Conservation (phyloP, 208 protist genomes). For the Balamuthia mandrillaris region DNA sequence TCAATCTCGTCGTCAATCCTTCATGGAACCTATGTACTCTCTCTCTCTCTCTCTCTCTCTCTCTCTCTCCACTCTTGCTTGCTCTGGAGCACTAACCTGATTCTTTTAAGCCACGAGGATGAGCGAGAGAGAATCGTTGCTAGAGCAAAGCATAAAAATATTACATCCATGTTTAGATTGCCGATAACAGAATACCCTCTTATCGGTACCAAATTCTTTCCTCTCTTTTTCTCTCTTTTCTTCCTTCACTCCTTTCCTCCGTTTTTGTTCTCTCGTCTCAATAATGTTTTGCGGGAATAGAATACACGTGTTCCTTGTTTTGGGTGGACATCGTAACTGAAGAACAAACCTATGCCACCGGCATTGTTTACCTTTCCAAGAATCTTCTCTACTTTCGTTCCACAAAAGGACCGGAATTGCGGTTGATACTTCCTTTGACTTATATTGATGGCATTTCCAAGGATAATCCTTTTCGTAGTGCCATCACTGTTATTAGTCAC, state of each 20-base stretch:
- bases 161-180: background rate
- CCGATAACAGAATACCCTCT: background rate
- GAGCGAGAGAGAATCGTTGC: too few species aligned
- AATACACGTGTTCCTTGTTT: background rate
- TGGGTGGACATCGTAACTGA: too few species aligned
- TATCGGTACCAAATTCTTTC: background rate
- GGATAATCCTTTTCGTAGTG: background rate
- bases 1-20: too few species aligned
- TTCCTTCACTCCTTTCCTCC: background rate
- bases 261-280: background rate
- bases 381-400: slow-evolving; percentile 3
- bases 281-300: background rate
- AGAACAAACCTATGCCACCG: background rate
- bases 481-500: background rate
- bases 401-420: background rate
- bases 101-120: too few species aligned
- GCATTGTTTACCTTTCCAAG: background rate
- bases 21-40: background rate
- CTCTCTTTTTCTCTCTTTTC: background rate
- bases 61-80: background rate
- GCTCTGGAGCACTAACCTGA: background rate
- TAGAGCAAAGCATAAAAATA: too few species aligned
- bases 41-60: background rate
- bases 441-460: background rate
- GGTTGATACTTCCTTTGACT: background rate